These are phyloP conservation scores for Puccinia polysora DNA, from an alignment of 1,284 basidiomycete species.

Conservation along the genomic window DNA sequence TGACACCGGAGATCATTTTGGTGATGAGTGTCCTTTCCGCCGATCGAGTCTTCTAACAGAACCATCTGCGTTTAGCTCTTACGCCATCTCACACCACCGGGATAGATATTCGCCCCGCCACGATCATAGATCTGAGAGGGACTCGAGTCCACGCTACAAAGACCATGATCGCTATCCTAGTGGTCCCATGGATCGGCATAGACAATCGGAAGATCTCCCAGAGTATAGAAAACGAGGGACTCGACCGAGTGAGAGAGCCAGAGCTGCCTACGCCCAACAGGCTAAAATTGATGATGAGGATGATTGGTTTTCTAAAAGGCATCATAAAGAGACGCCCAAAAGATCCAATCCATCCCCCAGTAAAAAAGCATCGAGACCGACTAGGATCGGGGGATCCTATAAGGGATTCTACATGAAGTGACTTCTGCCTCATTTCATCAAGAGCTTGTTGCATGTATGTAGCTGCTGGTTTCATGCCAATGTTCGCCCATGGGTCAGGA, in stretches of 20 bases:
- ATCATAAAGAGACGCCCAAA: constrained; percentile 2
- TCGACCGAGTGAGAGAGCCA: constrained; percentile 5
- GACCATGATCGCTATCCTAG: neutral
- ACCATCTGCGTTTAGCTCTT: constrained; percentile 34
- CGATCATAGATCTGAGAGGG: neutral
- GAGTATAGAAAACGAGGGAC: too few species aligned
- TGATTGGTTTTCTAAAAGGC: constrained; percentile 36
- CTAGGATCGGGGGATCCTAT: constrained; percentile 30
- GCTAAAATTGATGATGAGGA: constrained; percentile 14
- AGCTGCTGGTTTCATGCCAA: too few species aligned
- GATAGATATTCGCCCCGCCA: constrained; percentile 1
- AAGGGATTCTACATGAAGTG: constrained; percentile 37
- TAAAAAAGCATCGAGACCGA: neutral
- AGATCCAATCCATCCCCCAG: neutral
- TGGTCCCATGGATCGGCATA: neutral
- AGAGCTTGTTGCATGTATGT: too few species aligned
- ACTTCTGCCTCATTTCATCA: too few species aligned
- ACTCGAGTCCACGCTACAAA: constrained; percentile 6
- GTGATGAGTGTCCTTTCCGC: constrained; percentile 37
- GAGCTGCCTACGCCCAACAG: neutral
- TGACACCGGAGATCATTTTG: constrained; percentile 34
- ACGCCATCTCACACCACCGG: neutral
- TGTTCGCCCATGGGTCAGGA: too few species aligned
- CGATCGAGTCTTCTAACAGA: constrained; percentile 13
- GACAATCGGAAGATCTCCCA: neutral